A percentile compares a stretch with the other conserved stretches of the same genome.
Conservation (phyloP, 495 filamentous ascomycete species). For the Pyrenula massariospora region DNA sequence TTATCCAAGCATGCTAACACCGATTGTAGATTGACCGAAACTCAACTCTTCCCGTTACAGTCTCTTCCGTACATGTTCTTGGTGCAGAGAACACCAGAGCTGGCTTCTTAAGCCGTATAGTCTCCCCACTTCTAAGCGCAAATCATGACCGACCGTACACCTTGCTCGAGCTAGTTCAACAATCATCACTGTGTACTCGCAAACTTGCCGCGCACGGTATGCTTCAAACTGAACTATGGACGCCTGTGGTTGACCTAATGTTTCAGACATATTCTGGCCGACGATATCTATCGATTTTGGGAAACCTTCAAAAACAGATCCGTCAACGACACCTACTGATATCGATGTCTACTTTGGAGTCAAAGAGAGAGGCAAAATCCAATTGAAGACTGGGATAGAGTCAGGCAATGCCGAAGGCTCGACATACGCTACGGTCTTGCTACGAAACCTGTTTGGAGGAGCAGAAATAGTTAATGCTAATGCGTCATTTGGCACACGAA, state of each 20-base stretch:
- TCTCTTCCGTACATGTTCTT: conserved; percentile 71
- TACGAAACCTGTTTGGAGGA: conserved; percentile 89
- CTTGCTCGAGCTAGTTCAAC: conserved; percentile 60
- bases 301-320: conserved; percentile 45
- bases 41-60: conserved; percentile 65
- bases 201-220: conserved; percentile 75
- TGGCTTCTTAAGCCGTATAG: conserved; percentile 65
- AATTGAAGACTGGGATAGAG: conserved; percentile 85
- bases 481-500: conserved; percentile 77
- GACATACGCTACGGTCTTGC: conserved; percentile 70
- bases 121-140: conserved; percentile 63
- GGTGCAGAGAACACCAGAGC: conserved; percentile 66
- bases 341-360: conserved; percentile 67
- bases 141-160: conserved; percentile 59
- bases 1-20: neutral
- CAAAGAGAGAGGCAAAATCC: conserved; percentile 64
- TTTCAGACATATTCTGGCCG: neutral
- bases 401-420: conserved; percentile 84
- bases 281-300: conserved; percentile 73
- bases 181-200: conserved; percentile 51
- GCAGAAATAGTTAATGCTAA: conserved; percentile 81
- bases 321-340: conserved; percentile 52
- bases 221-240: conserved; percentile 3
- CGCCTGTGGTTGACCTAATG: neutral
- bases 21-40: conserved; percentile 56